Conservation (phyloP, 2,329 filamentous ascomycete species). For the Xylariaceae sp. region DNA sequence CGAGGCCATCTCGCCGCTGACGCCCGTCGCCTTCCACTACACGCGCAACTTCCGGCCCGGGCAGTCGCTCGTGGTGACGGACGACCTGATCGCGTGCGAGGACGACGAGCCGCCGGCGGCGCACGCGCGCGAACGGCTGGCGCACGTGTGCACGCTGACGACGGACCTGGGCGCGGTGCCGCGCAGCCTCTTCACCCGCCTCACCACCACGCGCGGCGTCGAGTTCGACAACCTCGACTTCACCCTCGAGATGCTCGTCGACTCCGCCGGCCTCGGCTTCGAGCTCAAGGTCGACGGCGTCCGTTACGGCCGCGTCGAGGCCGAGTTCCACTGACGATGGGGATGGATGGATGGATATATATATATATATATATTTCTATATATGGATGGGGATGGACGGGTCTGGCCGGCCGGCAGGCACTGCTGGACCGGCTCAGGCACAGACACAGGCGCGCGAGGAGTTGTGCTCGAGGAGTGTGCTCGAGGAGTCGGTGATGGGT, state of each 20-base stretch:
- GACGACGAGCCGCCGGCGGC: constrained; percentile 56
- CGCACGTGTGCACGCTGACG: constrained; percentile 72
- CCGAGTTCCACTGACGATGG: constrained; percentile 60
- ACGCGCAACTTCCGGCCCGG: constrained; percentile 76
- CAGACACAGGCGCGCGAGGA: no score
- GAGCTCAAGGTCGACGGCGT: constrained; percentile 73
- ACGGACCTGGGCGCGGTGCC: constrained; percentile 73
- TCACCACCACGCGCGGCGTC: constrained; percentile 71
- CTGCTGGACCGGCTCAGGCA: no score
- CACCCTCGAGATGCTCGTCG: constrained; percentile 74
- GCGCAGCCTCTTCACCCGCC: constrained; percentile 61
- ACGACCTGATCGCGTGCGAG: constrained; percentile 72
- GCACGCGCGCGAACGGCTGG: constrained; percentile 53
- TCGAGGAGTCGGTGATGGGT: no score
- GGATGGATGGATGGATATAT: background rate
- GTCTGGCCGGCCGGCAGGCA: no score
- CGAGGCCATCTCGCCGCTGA: constrained; percentile 64
- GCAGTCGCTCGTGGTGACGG: constrained; percentile 69
- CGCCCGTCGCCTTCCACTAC: constrained; percentile 76
- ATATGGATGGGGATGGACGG: background rate
- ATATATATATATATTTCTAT: no score
- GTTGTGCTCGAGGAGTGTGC: no score
- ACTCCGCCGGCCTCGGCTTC: constrained; percentile 68
- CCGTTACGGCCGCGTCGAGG: constrained; percentile 68
- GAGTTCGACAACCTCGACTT: constrained; percentile 81